Evolutionary conservation across 1,284 basidiomycete genomes (phyloP).

Genomic region (Inonotus hispidus): DNA sequence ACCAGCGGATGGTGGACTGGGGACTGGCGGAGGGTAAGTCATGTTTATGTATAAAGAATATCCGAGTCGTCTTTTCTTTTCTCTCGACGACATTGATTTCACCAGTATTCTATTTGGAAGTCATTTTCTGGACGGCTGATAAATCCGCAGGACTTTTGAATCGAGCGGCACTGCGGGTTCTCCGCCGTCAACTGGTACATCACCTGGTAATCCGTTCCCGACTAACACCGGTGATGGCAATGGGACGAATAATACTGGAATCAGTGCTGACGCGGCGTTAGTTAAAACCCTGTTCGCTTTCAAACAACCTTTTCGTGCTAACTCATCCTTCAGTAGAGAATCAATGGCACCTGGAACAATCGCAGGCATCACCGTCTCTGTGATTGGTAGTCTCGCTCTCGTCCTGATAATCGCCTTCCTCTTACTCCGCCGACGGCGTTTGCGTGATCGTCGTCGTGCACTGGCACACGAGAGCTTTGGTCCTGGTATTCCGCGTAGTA

Average conservation of each 20-base stretch:
- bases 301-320: neutral
- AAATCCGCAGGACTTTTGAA: too few relatives aligned
- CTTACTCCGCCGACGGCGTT: neutral
- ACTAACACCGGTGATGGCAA: neutral
- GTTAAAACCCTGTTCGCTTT: neutral
- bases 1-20: too few relatives aligned
- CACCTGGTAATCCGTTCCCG: neutral
- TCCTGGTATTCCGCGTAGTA: neutral
- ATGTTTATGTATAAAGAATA: too few relatives aligned
- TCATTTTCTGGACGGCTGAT: too few relatives aligned
- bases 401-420: slow-evolving; percentile 7
- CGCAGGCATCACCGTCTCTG: slow-evolving; percentile 2
- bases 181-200: neutral
- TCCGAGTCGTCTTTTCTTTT: too few relatives aligned
- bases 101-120: too few relatives aligned
- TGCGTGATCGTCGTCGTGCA: neutral
- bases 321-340: neutral
- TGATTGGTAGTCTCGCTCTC: slow-evolving; percentile 1
- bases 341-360: neutral
- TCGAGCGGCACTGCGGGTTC: too few relatives aligned
- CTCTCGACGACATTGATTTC: too few relatives aligned
- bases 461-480: slow-evolving; percentile 13
- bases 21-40: too few relatives aligned
- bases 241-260: neutral
- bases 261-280: neutral